Conservation (phyloP, 2,329 filamentous ascomycete species). For the Curvularia sp. region DNA sequence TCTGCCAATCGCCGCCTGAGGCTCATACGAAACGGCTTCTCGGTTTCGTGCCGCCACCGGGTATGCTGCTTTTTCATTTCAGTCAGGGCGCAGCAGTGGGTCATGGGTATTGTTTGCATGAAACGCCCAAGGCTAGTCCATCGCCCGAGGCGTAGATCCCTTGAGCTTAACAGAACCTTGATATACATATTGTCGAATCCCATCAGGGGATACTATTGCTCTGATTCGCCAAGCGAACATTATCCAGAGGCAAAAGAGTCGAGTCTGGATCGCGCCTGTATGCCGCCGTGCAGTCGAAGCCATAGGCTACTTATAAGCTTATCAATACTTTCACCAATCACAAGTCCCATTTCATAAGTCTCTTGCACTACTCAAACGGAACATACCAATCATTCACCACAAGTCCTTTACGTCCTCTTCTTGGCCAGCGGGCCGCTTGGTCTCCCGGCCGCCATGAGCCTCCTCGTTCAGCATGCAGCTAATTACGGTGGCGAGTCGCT, state of each 20-base stretch:
- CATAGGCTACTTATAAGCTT: not conserved
- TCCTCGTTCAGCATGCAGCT: conserved; percentile 47
- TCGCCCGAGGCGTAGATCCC: conserved; percentile 18
- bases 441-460: conserved; percentile 22
- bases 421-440: conserved; percentile 22
- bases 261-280: not conserved
- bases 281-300: not conserved
- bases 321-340: not conserved
- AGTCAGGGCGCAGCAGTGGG: conserved; percentile 17
- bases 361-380: not conserved
- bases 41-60: conserved; percentile 10
- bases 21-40: conserved; percentile 6
- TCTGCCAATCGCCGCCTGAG: conserved; percentile 27
- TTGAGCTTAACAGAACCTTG: conserved; percentile 33
- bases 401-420: conserved; percentile 39
- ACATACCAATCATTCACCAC: conserved; percentile 35
- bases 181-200: conserved; percentile 21
- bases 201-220: not conserved
- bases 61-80: conserved; percentile 19
- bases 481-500: conserved; percentile 64
- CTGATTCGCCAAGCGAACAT: not conserved
- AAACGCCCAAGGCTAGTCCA: conserved; percentile 4
- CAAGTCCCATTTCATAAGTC: not conserved
- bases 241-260: not conserved
- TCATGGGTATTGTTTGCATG: conserved; percentile 25